Base-by-base conservation (phyloP, 225 moss, liverwort and hornwort species). In the Ulota crispa region DNA sequence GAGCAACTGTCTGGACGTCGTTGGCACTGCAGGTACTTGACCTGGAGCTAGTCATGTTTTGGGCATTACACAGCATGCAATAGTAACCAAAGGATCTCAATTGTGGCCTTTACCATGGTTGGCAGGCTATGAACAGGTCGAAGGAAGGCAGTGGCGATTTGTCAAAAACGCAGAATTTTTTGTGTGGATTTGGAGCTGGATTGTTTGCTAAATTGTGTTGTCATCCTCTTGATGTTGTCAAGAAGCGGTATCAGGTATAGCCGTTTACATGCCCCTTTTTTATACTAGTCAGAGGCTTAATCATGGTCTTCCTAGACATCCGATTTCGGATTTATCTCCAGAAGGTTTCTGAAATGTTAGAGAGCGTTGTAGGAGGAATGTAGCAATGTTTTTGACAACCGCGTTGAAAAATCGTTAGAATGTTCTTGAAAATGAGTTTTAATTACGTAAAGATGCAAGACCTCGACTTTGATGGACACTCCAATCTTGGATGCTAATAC, bases 181-280 rank as follows among this genome's bases (percentile, higher is more conserved):
- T 86, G 19, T 96, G 96, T 79, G 96, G 96, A 62, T 87, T 94
- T 73, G 92, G 86, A 68, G 96, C 94, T 53, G 96, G 96, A 55
- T 93, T 89, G 60, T 85, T 96, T 71, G 91, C 96, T 16, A 96
- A 94, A 81, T 36, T 89, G 72, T 92, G 91, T 85, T 96, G 96
- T 81, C 96, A 96, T 85, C 96, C 96, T 42, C 89, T 96, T 55
- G 94, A 96, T 86, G 96, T 94, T 14, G 84, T 96, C 65, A 96
- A 96, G 78, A 96, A 96, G 76, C 89, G 96, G 30, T 96, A 92
- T 88, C 96, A 96, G 96, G 96, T 96, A 68, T 19, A 85, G 70
- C 75, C 31, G 14, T 68, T 4, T 59, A 3, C 26, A 31, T 34
- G 10, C 45, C 14, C 50, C 42, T 68, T 27, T 34, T 39, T 79